Conservation (phyloP, 352 stramenopile genomes). For the Pythium dissimile region DNA sequence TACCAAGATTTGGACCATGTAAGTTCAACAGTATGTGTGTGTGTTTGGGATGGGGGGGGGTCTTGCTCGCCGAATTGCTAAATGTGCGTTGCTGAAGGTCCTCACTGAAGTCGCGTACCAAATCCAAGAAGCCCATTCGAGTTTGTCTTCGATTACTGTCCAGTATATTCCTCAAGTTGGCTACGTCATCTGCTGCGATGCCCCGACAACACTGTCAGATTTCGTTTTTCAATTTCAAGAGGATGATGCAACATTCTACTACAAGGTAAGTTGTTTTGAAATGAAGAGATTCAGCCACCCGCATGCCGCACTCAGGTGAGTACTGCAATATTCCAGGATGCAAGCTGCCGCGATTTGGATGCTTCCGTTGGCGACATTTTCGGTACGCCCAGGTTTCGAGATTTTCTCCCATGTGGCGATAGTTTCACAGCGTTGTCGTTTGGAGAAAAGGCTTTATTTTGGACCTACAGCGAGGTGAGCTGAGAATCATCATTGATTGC, state of each 20-base stretch:
- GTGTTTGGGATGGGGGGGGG: no score
- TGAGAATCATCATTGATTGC: not conserved
- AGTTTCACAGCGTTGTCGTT: not conserved
- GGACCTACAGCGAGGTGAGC: constrained; percentile 70
- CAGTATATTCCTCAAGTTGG: constrained; percentile 87
- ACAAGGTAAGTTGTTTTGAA: constrained; percentile 63
- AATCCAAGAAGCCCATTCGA: constrained; percentile 71
- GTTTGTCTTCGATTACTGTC: constrained; percentile 70
- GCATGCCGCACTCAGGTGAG: no score
- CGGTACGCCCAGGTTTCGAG: no score
- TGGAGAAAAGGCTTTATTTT: constrained; percentile 61
- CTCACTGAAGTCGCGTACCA: constrained; percentile 80
- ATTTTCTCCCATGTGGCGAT: not conserved
- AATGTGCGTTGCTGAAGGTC: no score
- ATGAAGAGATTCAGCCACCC: not conserved
- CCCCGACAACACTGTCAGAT: constrained; percentile 55
- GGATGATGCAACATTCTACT: constrained; percentile 83
- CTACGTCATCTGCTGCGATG: constrained; percentile 82
- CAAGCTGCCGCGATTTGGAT: constrained; percentile 77
- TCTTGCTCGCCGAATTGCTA: no score
- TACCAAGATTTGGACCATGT: constrained; percentile 87
- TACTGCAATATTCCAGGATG: no score
- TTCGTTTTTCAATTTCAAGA: constrained; percentile 89
- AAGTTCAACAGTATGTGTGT: no score
- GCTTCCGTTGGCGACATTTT: constrained; percentile 81